Percentiles rank a stretch among this genome's conserved stretches.
phyloP scores from a whole-genome alignment of 1,284 basidiomycete genomes.

The Chalciporus sp. region DNA sequence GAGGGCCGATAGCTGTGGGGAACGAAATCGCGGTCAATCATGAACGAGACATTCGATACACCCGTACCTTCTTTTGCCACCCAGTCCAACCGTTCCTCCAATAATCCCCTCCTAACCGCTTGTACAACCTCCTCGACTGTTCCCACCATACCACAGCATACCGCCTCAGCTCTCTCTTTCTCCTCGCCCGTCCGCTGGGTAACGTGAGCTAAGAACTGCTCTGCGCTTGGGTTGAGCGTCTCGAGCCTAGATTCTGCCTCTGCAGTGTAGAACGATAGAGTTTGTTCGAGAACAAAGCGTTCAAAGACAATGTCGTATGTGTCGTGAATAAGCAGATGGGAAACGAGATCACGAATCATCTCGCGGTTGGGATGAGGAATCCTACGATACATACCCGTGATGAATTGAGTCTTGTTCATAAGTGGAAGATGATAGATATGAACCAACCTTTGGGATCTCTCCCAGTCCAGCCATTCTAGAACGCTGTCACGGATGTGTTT shows the following conservation, averaged over 20 bases:
- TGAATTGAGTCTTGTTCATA: too few species aligned
- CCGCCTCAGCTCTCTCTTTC: constrained; percentile 48
- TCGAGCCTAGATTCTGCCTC: constrained; percentile 49
- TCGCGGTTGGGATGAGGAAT: constrained; percentile 35
- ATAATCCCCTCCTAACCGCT: constrained; percentile 53
- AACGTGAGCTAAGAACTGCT: constrained; percentile 57
- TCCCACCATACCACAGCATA: constrained; percentile 46
- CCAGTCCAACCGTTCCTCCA: constrained; percentile 57
- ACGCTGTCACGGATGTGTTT: constrained; percentile 52
- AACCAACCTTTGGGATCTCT: constrained; percentile 51
- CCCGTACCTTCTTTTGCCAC: constrained; percentile 56
- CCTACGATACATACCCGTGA: constrained; percentile 21
- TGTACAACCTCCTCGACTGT: constrained; percentile 50
- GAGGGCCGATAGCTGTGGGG: constrained; percentile 56
- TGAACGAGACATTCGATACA: background rate
- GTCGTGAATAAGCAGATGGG: constrained; percentile 55
- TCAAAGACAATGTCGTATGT: constrained; percentile 60
- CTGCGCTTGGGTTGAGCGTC: constrained; percentile 45
- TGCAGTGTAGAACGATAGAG: constrained; percentile 51
- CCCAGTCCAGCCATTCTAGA: constrained; percentile 55
- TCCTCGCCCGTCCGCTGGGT: constrained; percentile 57
- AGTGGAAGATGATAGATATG: background rate
- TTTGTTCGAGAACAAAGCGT: constrained; percentile 49
- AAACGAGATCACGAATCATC: constrained; percentile 50
- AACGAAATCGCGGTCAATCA: background rate